Evolutionary conservation across 352 stramenopile genomes (phyloP).

Genomic region (Pythium guiyangense): DNA sequence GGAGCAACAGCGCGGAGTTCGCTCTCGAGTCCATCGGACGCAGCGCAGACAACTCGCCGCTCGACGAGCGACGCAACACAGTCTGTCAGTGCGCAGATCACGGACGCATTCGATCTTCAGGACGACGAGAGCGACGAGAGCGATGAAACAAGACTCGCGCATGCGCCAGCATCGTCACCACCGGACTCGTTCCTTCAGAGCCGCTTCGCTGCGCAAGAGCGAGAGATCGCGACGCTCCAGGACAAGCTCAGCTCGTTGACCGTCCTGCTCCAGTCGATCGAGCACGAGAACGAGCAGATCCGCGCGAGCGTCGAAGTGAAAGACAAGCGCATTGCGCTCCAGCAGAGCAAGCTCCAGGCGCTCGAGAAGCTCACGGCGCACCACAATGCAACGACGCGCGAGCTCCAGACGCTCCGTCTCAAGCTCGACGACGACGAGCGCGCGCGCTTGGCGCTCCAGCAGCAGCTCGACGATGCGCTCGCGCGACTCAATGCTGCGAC

Average conservation of each 20-base stretch:
- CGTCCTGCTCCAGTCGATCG: constrained; percentile 52
- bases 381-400: constrained; percentile 36
- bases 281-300: constrained; percentile 62
- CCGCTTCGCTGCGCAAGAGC: constrained; percentile 55
- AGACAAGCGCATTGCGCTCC: constrained; percentile 66
- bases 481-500: not conserved
- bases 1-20: not conserved
- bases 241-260: constrained; percentile 66
- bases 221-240: constrained; percentile 65
- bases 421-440: constrained; percentile 54
- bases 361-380: constrained; percentile 56
- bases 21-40: constrained; percentile 1
- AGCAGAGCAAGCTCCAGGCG: constrained; percentile 58
- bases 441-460: constrained; percentile 26
- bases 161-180: not conserved
- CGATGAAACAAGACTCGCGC: not conserved
- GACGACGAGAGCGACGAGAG: not conserved
- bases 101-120: constrained; percentile 14
- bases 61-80: constrained; percentile 6
- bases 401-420: constrained; percentile 35
- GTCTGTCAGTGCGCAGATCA: constrained; percentile 8
- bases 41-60: not conserved
- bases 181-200: constrained; percentile 43
- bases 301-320: constrained; percentile 61
- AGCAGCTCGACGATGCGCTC: constrained; percentile 32